phyloP scores from a whole-genome alignment of 371 early-diverging fungal genomes.

The Mucor lusitanicus region DNA sequence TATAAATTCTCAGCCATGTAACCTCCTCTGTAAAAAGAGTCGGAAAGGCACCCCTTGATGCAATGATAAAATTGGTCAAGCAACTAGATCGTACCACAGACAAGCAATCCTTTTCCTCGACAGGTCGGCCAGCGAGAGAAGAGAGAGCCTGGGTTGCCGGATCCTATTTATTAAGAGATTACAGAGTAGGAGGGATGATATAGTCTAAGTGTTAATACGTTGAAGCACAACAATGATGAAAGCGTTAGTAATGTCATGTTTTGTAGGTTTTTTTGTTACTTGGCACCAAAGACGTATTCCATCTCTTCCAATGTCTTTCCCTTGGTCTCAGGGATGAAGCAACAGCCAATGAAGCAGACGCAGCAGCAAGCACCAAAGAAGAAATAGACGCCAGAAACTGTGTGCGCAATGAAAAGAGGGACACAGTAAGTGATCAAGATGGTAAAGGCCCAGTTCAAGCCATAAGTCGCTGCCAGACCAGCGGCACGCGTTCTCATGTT shows the following conservation, averaged over 20 bases:
- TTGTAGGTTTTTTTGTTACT: not conserved
- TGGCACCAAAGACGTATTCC: slow-evolving; percentile 32
- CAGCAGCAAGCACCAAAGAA: slow-evolving; percentile 54
- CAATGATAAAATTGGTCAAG: slow-evolving; percentile 12
- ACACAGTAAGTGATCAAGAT: slow-evolving; percentile 47
- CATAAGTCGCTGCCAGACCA: slow-evolving; percentile 49
- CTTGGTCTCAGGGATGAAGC: slow-evolving; percentile 56
- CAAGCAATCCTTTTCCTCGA: not conserved
- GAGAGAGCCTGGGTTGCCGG: not conserved
- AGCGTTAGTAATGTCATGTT: not conserved
- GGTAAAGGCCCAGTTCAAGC: slow-evolving; percentile 65
- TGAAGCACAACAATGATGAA: not conserved
- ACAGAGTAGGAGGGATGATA: not conserved
- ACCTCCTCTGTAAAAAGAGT: not conserved
- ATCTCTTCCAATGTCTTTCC: slow-evolving; percentile 59
- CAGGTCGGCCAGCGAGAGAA: not conserved
- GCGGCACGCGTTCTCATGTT: slow-evolving; percentile 48
- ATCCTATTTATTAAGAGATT: slow-evolving; percentile 12
- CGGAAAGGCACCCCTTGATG: slow-evolving; percentile 26
- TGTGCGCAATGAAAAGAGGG: slow-evolving; percentile 54
- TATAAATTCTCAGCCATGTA: slow-evolving; percentile 25
- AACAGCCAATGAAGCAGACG: slow-evolving; percentile 48
- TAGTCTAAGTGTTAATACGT: not conserved
- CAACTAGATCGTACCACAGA: slow-evolving; percentile 1
- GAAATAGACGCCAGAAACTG: slow-evolving; percentile 56